Percentiles rank a stretch among this genome's conserved stretches.
Conservation (phyloP, 371 early-diverging fungal genomes). For the Lichtheimia ornata region DNA sequence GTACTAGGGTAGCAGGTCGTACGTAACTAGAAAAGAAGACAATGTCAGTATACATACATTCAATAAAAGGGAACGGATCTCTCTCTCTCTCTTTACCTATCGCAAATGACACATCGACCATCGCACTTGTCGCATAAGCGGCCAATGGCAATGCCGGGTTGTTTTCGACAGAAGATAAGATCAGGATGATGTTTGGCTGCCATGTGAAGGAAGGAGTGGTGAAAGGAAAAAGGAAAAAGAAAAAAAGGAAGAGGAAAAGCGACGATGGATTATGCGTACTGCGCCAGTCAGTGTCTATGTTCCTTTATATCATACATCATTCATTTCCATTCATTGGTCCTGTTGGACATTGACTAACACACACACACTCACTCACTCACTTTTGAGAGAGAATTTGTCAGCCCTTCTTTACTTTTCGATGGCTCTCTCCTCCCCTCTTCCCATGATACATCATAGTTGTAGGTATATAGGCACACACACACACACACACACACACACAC, state of each 20-base stretch:
- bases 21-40: constrained; percentile 60
- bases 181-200: constrained; percentile 93
- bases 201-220: neutral
- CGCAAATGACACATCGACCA: constrained; percentile 95
- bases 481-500: no score
- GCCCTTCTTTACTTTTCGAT: neutral
- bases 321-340: no score
- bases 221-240: neutral
- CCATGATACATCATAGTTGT: neutral
- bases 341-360: no score
- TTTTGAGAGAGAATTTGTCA: no score
- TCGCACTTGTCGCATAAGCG: constrained; percentile 94
- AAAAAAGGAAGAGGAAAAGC: neutral
- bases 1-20: constrained; percentile 84
- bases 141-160: constrained; percentile 96
- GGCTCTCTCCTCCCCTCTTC: neutral
- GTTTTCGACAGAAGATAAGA: constrained; percentile 94
- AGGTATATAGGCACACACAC: no score
- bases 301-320: no score
- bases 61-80: neutral
- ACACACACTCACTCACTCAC: neutral
- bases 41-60: neutral
- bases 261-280: neutral
- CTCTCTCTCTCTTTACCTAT: constrained; percentile 59
- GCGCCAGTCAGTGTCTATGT: no score